These are phyloP conservation scores for Cenchrus americanus DNA, from an alignment of 176 grass and related monocot genomes.

Conservation along the genomic window DNA sequence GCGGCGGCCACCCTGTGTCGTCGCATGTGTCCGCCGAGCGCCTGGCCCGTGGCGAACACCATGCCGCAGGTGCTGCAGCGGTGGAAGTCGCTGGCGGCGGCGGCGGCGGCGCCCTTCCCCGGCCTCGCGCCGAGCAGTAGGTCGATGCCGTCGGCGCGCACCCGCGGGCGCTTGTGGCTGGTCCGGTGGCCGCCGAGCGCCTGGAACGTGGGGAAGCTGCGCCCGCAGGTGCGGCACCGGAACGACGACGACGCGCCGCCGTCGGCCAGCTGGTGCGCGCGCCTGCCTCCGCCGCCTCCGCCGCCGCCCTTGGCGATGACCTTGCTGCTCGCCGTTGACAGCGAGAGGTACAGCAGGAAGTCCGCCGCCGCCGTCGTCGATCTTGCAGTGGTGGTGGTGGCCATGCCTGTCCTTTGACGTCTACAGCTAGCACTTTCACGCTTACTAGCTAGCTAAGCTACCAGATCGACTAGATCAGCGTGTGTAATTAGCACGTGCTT, in stretches of 20 bases:
- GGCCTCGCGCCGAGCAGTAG: slow-evolving; percentile 36
- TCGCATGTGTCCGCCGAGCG: slow-evolving; percentile 70
- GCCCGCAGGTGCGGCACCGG: slow-evolving; percentile 64
- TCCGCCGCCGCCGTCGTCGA: not conserved
- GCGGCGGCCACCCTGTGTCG: slow-evolving; percentile 26
- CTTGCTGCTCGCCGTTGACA: slow-evolving; percentile 44
- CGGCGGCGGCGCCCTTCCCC: not conserved
- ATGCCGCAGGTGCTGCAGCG: slow-evolving; percentile 48
- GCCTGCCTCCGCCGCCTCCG: not conserved
- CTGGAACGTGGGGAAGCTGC: slow-evolving; percentile 62
- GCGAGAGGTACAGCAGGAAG: not conserved
- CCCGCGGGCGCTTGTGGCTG: slow-evolving; percentile 60
- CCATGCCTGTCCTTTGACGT: not conserved
- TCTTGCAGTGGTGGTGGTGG: not conserved
- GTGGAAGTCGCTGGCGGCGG: slow-evolving; percentile 22
- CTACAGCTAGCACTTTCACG: too few relatives aligned
- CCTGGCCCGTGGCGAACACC: slow-evolving; percentile 57
- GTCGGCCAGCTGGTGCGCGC: not conserved
- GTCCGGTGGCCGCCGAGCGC: slow-evolving; percentile 76
- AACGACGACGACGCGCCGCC: slow-evolving; percentile 43
- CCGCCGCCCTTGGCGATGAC: slow-evolving; percentile 27
- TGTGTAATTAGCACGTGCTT: not conserved
- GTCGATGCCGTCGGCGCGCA: slow-evolving; percentile 51
- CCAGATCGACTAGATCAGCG: too few relatives aligned
- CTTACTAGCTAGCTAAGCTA: too few relatives aligned